Percentiles rank a stretch among this genome's conserved stretches.
Evolutionary conservation across 768 basidiomycete species (phyloP).

Genomic region (Lactarius evosmus): DNA sequence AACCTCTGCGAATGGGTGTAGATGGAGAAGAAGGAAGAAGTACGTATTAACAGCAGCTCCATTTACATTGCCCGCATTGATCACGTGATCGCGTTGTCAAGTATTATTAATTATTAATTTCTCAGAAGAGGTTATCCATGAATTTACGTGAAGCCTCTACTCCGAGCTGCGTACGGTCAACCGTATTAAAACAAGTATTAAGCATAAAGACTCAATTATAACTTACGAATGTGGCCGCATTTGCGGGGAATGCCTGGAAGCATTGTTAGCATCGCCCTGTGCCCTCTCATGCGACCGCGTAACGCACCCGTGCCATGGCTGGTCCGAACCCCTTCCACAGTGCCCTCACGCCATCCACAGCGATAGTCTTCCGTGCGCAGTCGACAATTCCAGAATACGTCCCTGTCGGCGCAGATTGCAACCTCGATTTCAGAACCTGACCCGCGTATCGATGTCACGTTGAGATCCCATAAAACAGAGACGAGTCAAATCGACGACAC

Average conservation of each 20-base stretch:
- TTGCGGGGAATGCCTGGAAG: constrained; percentile 90
- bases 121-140: constrained; percentile 65
- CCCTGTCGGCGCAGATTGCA: constrained; percentile 95
- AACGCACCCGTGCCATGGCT: constrained; percentile 87
- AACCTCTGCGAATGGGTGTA: constrained; percentile 13
- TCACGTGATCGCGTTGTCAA: constrained; percentile 20
- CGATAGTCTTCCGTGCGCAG: constrained; percentile 89
- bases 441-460: neutral
- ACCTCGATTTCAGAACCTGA: constrained; percentile 91
- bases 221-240: constrained; percentile 90
- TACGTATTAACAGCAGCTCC: neutral
- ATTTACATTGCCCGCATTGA: neutral
- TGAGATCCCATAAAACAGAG: neutral
- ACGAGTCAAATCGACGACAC: constrained; percentile 35
- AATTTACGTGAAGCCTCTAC: constrained; percentile 87
- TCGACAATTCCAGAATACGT: constrained; percentile 96
- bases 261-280: constrained; percentile 1
- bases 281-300: neutral
- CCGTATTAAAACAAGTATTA: neutral
- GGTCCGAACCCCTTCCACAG: constrained; percentile 98
- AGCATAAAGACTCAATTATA: neutral
- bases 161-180: constrained; percentile 58
- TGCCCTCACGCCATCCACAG: constrained; percentile 78
- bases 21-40: constrained; percentile 10
- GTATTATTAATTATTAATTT: neutral